These are phyloP conservation scores for Inosperma sp. DNA, from an alignment of 768 basidiomycete genomes.

Conservation along the genomic window DNA sequence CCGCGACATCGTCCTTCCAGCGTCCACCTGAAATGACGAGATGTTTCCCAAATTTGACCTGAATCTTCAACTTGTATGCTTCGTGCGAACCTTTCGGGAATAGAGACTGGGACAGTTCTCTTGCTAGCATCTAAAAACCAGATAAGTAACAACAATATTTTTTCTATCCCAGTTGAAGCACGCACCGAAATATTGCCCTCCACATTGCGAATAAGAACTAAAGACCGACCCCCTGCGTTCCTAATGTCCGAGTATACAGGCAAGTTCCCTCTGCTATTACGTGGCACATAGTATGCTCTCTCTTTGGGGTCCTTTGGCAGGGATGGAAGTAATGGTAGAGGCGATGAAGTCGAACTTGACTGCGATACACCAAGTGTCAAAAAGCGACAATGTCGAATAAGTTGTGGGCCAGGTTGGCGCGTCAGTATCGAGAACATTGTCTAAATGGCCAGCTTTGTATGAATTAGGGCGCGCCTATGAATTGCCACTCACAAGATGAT, in stretches of 20 bases:
- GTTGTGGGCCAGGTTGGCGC: neutral
- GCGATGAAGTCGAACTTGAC: conserved; percentile 8
- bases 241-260: conserved; percentile 76
- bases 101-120: conserved; percentile 49
- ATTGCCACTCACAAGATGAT: too few relatives aligned
- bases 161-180: conserved; percentile 12
- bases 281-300: conserved; percentile 67
- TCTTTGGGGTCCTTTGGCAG: conserved; percentile 20
- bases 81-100: conserved; percentile 46
- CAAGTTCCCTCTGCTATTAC: conserved; percentile 62
- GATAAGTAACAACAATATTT: conserved; percentile 13
- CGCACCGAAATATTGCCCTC: conserved; percentile 58
- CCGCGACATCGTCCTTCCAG: conserved; percentile 56
- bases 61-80: conserved; percentile 45
- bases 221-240: conserved; percentile 56
- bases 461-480: too few relatives aligned
- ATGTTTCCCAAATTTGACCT: conserved; percentile 45
- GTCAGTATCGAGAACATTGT: conserved; percentile 8
- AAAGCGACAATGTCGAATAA: conserved; percentile 8
- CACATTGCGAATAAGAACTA: conserved; percentile 61
- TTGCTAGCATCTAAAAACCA: conserved; percentile 48
- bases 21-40: conserved; percentile 57
- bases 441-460: neutral
- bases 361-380: conserved; percentile 15
- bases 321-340: conserved; percentile 4